These are phyloP conservation scores for Herpetomonas samuelpessoai DNA, from an alignment of 208 protist species.

Conservation along the genomic window DNA sequence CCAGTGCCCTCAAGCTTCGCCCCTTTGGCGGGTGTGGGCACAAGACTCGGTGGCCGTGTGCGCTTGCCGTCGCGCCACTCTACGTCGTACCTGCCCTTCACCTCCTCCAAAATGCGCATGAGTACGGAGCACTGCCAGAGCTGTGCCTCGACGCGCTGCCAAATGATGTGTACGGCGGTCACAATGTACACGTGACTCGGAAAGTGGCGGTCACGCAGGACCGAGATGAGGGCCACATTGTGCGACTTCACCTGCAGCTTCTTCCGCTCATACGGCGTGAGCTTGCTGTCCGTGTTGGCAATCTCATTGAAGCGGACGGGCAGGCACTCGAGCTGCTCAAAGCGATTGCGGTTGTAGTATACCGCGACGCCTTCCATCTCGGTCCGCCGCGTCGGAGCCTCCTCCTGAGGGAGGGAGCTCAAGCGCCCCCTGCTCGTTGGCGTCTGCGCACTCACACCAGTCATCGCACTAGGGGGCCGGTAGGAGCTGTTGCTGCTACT, in stretches of 20 bases:
- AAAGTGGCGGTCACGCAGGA: constrained; percentile 52
- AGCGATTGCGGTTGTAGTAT: constrained; percentile 63
- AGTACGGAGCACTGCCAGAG: constrained; percentile 81
- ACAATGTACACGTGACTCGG: constrained; percentile 56
- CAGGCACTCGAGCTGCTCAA: constrained; percentile 53
- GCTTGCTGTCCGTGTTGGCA: constrained; percentile 39
- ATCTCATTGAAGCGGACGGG: constrained; percentile 74
- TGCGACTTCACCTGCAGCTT: constrained; percentile 69
- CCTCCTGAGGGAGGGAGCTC: background rate
- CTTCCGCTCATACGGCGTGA: constrained; percentile 60
- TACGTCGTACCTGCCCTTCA: constrained; percentile 61
- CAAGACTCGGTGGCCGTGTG: background rate
- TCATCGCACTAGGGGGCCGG: background rate
- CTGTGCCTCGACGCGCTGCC: constrained; percentile 77
- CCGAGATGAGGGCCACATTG: constrained; percentile 79
- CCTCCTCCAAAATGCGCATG: constrained; percentile 38
- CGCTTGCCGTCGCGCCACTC: constrained; percentile 5
- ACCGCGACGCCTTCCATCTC: constrained; percentile 87
- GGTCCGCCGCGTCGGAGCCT: constrained; percentile 17
- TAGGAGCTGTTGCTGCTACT: background rate
- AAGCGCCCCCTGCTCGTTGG: background rate
- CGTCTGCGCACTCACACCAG: background rate
- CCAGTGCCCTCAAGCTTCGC: background rate
- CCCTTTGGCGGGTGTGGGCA: background rate
- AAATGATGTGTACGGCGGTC: constrained; percentile 70